Conservation (phyloP, 129 eudicot genomes). For the Smallanthus sonchifolius region DNA sequence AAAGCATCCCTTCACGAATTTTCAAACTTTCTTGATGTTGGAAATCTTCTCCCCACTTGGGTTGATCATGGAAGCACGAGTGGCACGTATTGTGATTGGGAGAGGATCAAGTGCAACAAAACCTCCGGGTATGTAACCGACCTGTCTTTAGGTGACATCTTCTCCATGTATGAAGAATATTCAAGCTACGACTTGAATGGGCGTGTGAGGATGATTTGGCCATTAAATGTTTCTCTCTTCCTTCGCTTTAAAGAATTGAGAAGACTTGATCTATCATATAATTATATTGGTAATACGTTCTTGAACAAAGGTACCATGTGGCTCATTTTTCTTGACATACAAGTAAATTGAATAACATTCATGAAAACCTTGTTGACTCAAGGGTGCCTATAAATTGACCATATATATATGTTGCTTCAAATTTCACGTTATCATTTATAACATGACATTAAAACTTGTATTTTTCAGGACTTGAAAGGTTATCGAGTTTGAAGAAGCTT, state of each 20-base stretch:
- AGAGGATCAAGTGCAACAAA: slow-evolving; percentile 20
- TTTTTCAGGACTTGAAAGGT: slow-evolving; percentile 11
- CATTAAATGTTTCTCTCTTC: slow-evolving; percentile 7
- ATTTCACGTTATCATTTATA: not conserved
- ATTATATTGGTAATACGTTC: not conserved
- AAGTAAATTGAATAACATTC: too few species aligned
- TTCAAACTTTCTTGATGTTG: not conserved
- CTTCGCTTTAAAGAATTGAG: slow-evolving; percentile 6
- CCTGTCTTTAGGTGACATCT: not conserved
- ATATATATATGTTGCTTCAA: not conserved
- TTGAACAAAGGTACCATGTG: not conserved
- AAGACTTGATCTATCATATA: slow-evolving; percentile 9
- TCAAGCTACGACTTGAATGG: not conserved
- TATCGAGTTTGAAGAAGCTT: slow-evolving; percentile 2
- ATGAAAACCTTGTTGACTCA: too few species aligned
- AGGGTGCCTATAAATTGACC: not conserved
- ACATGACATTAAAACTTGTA: not conserved
- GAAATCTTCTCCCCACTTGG: slow-evolving; percentile 6
- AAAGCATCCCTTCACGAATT: not conserved
- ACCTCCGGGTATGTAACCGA: slow-evolving; percentile 2
- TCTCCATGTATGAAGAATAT: not conserved
- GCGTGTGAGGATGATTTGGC: not conserved
- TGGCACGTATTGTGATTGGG: slow-evolving; percentile 12
- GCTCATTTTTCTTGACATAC: too few species aligned
- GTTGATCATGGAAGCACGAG: not conserved